Evolutionary conservation across 2,329 filamentous ascomycete species (phyloP), one percentile per base, ranked within the genome.

Genomic region (Tolypocladium nubicola): DNA sequence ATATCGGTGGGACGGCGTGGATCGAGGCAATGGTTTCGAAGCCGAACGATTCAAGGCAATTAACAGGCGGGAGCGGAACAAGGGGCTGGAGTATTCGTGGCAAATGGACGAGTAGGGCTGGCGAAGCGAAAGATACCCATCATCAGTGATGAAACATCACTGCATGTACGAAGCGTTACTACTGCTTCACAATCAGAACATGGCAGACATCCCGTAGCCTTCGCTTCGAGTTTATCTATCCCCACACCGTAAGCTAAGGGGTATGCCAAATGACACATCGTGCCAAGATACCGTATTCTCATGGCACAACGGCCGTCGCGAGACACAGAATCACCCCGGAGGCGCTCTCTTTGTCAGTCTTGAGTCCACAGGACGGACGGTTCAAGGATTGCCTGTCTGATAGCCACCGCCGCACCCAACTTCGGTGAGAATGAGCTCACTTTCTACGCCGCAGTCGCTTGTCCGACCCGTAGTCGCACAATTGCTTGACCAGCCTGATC

Each of bases 1-100:
- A 0, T 90, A 96, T 75, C 79, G 90, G 62, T 99, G 94, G 94
- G 94, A 99, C 77, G 94, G 95, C 7, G 94, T 99, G 21, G 94
- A 99, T 76, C 80, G 94, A 62, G 81, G 90, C 23, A 99, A 90
- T 73, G 93, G 93, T 0, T 97, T 97, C 69, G 94, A 99, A 75
- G 88, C 84, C 61, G 87, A 97, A 68, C 88, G 92, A 75, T 97
- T 97, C 75, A 90, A 88, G 70, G 89, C 91, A 2, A 77, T 92
- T 63, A 97, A 97, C 70, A 78, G 84, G 63, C 83, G 83, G 63
- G 84, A 86, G 66, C 85, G 91, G 69, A 84, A 88, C 64, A 88
- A 89, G 71, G 87, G 87, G 38, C 72, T 97, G 67, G 86, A 93
- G 65, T 97, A 97, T 72, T 85, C 88, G 38, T 99, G 93, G 94